These are phyloP conservation scores for Annulohypoxylon moriforme DNA, from an alignment of 495 filamentous ascomycete genomes.

Conservation along the genomic window DNA sequence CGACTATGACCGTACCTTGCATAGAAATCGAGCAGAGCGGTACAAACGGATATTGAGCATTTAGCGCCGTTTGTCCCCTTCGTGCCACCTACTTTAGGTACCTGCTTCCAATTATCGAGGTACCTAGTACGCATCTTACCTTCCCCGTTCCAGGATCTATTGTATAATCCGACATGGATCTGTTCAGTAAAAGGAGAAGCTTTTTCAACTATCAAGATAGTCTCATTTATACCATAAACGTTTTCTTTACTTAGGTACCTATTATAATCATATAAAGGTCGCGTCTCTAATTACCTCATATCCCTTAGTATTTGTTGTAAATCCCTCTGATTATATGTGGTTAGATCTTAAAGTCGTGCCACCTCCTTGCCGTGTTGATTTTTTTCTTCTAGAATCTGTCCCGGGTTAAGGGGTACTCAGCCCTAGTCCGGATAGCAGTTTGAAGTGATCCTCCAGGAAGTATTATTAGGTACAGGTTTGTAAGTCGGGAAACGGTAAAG, in stretches of 20 bases:
- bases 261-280: neutral
- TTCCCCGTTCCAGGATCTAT: constrained; percentile 10
- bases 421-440: constrained; percentile 1
- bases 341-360: constrained; percentile 3
- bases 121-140: neutral
- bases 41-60: constrained; percentile 26
- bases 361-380: neutral
- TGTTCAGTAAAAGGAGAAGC: neutral
- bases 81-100: neutral
- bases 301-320: neutral
- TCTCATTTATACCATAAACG: neutral
- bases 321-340: neutral
- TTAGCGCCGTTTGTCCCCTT: constrained; percentile 33
- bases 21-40: constrained; percentile 24
- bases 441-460: constrained; percentile 19
- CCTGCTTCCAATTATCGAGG: neutral
- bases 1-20: constrained; percentile 24
- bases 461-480: neutral
- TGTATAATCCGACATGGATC: neutral
- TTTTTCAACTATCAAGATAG: neutral
- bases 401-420: constrained; percentile 1
- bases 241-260: no score
- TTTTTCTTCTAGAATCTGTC: constrained; percentile 11
- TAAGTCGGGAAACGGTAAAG: constrained; percentile 5
- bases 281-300: no score